These are phyloP conservation scores for Kodamaea hsintzibuensis DNA, from an alignment of 805 yeast species.

Conservation along the genomic window DNA sequence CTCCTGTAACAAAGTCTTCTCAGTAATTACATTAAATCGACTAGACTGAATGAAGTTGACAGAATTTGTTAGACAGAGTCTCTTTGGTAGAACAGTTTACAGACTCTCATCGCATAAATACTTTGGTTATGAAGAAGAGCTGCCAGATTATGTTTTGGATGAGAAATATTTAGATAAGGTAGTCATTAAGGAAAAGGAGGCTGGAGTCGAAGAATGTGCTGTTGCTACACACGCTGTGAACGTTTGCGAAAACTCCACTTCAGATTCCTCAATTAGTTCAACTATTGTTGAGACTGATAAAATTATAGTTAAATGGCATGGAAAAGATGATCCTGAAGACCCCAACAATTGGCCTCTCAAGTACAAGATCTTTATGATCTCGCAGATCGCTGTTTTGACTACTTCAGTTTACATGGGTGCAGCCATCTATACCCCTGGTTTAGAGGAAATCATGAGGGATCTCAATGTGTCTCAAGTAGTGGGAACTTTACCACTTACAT, in stretches of 20 bases:
- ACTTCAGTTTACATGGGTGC: constrained; percentile 58
- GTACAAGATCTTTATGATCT: constrained; percentile 39
- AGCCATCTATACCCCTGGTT: constrained; percentile 56
- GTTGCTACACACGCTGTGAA: background rate
- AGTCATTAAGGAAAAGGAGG: background rate
- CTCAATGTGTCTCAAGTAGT: constrained; percentile 45
- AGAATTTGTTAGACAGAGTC: constrained; percentile 23
- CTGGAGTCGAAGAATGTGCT: background rate
- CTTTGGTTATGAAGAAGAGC: constrained; percentile 25
- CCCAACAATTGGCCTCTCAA: constrained; percentile 57
- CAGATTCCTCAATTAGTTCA: background rate
- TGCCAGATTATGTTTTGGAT: constrained; percentile 31
- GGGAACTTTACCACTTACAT: constrained; percentile 52
- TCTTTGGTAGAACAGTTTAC: constrained; percentile 26
- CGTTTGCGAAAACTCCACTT: background rate
- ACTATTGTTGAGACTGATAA: background rate
- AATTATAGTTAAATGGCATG: constrained; percentile 32
- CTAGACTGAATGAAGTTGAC: background rate
- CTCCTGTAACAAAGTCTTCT: too few species aligned
- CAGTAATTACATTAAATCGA: too few species aligned
- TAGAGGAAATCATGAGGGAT: constrained; percentile 42
- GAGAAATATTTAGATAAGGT: constrained; percentile 23
- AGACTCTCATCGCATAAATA: constrained; percentile 25
- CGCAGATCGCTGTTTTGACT: constrained; percentile 46
- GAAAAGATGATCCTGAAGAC: constrained; percentile 52